These are phyloP conservation scores for Purpureocillium lavendulum DNA, from an alignment of 2,329 filamentous ascomycete genomes.

Conservation along the genomic window DNA sequence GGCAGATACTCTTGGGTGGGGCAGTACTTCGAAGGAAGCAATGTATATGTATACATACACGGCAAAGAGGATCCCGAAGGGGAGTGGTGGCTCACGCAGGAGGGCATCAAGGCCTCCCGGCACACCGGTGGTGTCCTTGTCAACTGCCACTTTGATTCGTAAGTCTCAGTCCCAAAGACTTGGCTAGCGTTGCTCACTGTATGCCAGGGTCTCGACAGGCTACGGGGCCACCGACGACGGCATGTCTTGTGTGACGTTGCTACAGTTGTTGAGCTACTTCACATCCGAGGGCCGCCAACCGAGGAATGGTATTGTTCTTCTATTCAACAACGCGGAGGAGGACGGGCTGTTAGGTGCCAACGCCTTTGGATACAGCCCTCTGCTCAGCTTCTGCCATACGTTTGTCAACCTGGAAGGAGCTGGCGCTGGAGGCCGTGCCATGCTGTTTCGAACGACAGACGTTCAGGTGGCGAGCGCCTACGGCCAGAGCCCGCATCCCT, in stretches of 20 bases:
- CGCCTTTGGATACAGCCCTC: constrained; percentile 75
- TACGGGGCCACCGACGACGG: constrained; percentile 94
- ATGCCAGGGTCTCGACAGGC: constrained; percentile 70
- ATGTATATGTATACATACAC: constrained; percentile 85
- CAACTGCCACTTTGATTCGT: constrained; percentile 87
- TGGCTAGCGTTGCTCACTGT: constrained; percentile 9
- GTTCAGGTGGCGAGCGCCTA: constrained; percentile 79
- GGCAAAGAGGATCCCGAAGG: constrained; percentile 66
- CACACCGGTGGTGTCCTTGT: constrained; percentile 74
- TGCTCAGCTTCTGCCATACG: constrained; percentile 72
- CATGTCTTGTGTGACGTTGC: constrained; percentile 74
- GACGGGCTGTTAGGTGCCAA: constrained; percentile 83
- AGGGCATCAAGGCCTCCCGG: constrained; percentile 34
- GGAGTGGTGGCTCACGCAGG: constrained; percentile 59
- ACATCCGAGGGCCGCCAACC: constrained; percentile 64
- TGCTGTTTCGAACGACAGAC: constrained; percentile 82
- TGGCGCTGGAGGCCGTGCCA: constrained; percentile 81
- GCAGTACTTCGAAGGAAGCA: constrained; percentile 87
- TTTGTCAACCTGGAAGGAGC: constrained; percentile 95
- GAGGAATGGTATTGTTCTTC: constrained; percentile 68
- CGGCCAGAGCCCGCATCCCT: constrained; percentile 61
- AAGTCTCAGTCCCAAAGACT: constrained; percentile 13
- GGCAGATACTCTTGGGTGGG: constrained; percentile 24
- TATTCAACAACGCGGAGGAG: constrained; percentile 95
- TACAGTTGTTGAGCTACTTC: constrained; percentile 84